Base-by-base conservation (phyloP, 257 asterid genomes). In the Penstemon davidsonii region DNA sequence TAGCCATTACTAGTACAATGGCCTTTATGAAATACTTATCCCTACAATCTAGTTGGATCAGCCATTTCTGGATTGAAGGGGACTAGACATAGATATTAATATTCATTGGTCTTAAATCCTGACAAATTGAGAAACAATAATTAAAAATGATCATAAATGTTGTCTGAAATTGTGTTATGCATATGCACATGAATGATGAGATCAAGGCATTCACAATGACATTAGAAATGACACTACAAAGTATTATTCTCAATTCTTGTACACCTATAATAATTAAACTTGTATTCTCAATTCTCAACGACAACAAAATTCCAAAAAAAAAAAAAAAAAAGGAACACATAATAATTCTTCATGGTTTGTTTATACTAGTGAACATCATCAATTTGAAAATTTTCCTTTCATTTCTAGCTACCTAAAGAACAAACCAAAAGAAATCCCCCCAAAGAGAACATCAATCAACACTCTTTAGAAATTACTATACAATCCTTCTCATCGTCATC, bases 41-140 rank as follows among this genome's bases (percentile, higher is more conserved):
- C 56, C 61, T 47, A 37, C 44, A 55, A 49, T 64, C 43, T 71
- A 54, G 33, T 73, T 25, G 38, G 37, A 59, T 56, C 78, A 59
- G 68, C 71, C 45, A 66, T 46, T 60, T 67, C 53, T 73, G 73
- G 64, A 51, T 50, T 73, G 72, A 73, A 60, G 64, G 64, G 65
- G 70, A 73, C 73, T 39, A 33, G 51, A 73, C 69, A 67, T 67
- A 55, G 63, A 53, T 64, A 60, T 73, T 25, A 13, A 58, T 36
- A 59, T 60, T 55, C 49, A 11, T 49, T 25, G 49, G 7, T n/a
- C 61, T 15, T 13, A 8, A 50, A 36, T 7, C 55, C 19, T 45
- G 66, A 72, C 61, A 62, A 36, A 47, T 60, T 37, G 25, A 63
- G 51, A 15, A 15, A 62, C 18, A n/a, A 55, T 64, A 47, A 37